Evolutionary conservation across 495 filamentous ascomycete species (phyloP).

Genomic region (Hyaloscypha bicolor): DNA sequence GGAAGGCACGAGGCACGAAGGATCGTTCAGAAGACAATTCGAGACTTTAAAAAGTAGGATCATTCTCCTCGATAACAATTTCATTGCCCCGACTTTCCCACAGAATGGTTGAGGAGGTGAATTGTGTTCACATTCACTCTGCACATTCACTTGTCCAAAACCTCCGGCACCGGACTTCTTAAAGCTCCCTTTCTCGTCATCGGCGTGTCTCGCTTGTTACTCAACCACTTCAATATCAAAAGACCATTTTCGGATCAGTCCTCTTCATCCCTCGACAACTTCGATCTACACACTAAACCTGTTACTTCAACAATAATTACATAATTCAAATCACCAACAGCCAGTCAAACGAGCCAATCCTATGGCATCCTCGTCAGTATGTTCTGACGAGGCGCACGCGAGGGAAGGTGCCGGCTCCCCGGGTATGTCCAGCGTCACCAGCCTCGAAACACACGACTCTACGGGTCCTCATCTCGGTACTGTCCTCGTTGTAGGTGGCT

Average conservation of each 20-base stretch:
- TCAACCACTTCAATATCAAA: not conserved
- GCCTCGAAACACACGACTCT: not conserved
- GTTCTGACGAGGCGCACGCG: not conserved
- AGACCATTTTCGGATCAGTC: not conserved
- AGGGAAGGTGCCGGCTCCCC: not conserved
- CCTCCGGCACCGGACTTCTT: too few relatives aligned
- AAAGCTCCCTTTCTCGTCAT: too few relatives aligned
- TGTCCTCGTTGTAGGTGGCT: slow-evolving; percentile 5
- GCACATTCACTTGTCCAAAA: too few relatives aligned
- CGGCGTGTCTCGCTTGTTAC: too few relatives aligned
- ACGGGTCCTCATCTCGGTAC: not conserved
- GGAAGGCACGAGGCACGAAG: too few relatives aligned
- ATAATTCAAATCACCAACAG: not conserved
- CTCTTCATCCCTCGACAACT: not conserved
- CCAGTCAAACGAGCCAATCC: not conserved
- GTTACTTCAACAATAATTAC: not conserved
- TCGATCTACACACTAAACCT: not conserved
- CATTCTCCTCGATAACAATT: too few relatives aligned
- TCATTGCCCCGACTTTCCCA: too few relatives aligned
- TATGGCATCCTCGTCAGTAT: not conserved
- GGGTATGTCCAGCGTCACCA: not conserved
- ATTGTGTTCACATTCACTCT: too few relatives aligned
- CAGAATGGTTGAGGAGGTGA: too few relatives aligned
- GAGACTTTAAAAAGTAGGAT: too few relatives aligned
- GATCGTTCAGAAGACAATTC: too few relatives aligned